These are phyloP conservation scores for Stromatinia cepivora DNA, from an alignment of 2,329 filamentous ascomycete genomes.

Conservation along the genomic window DNA sequence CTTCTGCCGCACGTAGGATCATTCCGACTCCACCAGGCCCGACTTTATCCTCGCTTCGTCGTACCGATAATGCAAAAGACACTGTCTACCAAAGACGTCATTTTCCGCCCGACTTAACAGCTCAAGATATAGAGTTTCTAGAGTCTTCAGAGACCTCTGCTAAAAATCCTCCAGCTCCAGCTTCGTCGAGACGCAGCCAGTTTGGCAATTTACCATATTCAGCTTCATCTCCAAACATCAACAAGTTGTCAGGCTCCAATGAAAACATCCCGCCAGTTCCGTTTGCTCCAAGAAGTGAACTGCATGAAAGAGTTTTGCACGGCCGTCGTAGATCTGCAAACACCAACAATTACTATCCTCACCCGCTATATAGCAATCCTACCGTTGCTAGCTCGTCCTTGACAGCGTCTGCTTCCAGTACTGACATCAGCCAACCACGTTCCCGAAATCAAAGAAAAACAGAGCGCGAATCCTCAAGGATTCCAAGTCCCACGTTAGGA, in stretches of 20 bases:
- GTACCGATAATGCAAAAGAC: not conserved
- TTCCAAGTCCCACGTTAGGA: conserved; percentile 21
- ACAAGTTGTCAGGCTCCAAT: not conserved
- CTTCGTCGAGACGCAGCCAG: not conserved
- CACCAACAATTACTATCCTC: conserved; percentile 12
- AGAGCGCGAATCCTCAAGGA: conserved; percentile 13
- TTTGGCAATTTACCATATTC: conserved; percentile 8
- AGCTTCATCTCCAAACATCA: conserved; percentile 17
- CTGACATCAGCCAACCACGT: conserved; percentile 26
- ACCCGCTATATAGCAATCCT: conserved; percentile 28
- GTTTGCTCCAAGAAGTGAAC: conserved; percentile 16
- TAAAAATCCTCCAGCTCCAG: not conserved
- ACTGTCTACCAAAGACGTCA: not conserved
- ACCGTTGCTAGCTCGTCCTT: conserved; percentile 31
- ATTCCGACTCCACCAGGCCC: not conserved
- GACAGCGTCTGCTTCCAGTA: conserved; percentile 30
- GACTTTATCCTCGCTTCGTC: not conserved
- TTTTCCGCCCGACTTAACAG: not conserved
- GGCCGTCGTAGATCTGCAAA: conserved; percentile 13
- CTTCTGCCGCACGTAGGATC: not conserved
- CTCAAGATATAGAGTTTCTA: not conserved
- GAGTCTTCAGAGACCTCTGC: not conserved
- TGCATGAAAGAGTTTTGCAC: conserved; percentile 16
- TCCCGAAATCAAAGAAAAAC: not conserved
- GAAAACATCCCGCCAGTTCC: conserved; percentile 12